A percentile compares a stretch with the other conserved stretches of the same genome.
phyloP scores from a whole-genome alignment of 371 early-diverging fungal species.

The Actinomucor elegans region DNA sequence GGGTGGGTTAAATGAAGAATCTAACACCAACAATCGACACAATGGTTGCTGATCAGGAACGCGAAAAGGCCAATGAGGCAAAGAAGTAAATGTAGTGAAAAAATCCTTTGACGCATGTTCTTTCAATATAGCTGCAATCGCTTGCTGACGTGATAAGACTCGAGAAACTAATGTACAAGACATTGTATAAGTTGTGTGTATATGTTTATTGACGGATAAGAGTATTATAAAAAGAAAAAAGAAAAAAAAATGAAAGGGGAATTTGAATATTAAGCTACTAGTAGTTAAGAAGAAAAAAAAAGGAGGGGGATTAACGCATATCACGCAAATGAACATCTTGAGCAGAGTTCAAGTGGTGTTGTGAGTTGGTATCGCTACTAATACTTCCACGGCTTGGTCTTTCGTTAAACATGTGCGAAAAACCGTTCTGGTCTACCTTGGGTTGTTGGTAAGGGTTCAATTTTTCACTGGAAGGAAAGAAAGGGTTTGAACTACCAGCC shows the following conservation, averaged over 20 bases:
- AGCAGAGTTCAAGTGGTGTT: conserved; percentile 24
- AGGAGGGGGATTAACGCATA: conserved; percentile 31
- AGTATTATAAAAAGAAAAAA: too few relatives aligned
- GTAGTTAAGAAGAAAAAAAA: too few relatives aligned
- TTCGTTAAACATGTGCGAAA: conserved; percentile 48
- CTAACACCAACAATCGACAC: conserved; percentile 46
- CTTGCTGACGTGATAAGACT: not conserved
- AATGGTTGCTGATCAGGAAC: too few relatives aligned
- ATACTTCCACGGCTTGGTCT: conserved; percentile 41
- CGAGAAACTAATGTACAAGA: too few relatives aligned
- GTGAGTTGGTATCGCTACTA: conserved; percentile 32
- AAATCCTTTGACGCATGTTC: conserved; percentile 1
- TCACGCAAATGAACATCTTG: conserved; percentile 31
- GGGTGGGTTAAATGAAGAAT: conserved; percentile 72
- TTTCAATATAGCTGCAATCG: not conserved
- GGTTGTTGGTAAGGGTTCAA: conserved; percentile 11
- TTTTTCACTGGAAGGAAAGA: conserved; percentile 19
- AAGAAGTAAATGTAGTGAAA: conserved; percentile 7
- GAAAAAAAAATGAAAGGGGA: too few relatives aligned
- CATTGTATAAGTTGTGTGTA: too few relatives aligned
- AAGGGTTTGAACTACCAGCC: conserved; percentile 10
- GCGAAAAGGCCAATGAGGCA: not conserved
- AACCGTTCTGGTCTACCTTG: conserved; percentile 25
- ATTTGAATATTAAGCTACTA: too few relatives aligned
- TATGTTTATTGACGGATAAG: too few relatives aligned